phyloP scores from a whole-genome alignment of 2,329 filamentous ascomycete genomes.

The Penicillium janthinellum region DNA sequence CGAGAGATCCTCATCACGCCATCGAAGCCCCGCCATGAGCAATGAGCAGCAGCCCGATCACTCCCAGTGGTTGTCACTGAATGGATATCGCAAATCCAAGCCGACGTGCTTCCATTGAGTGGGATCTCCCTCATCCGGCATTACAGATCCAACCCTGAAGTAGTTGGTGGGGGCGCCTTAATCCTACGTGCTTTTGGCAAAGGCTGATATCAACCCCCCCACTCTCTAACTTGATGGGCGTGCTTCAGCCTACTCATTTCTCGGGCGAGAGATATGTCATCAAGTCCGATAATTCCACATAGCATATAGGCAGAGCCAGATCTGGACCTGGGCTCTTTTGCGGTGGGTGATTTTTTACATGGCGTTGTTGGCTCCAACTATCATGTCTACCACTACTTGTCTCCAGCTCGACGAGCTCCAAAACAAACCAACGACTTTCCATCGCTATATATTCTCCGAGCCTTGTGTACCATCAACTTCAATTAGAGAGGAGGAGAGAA shows the following conservation, averaged over 20 bases:
- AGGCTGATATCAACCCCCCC: conserved; percentile 22
- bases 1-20: conserved; percentile 30
- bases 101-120: conserved; percentile 6
- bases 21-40: conserved; percentile 37
- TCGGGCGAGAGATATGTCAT: conserved; percentile 24
- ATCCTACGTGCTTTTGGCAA: conserved; percentile 20
- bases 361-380: conserved; percentile 19
- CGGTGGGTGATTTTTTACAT: conserved; percentile 10
- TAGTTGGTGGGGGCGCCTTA: conserved; percentile 13
- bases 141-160: conserved; percentile 3
- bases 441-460: conserved; percentile 16
- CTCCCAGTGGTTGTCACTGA: conserved; percentile 6
- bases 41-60: conserved; percentile 24
- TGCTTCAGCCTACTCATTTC: conserved; percentile 17
- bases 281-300: conserved; percentile 4
- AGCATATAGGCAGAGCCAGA: conserved; percentile 19
- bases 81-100: conserved; percentile 16
- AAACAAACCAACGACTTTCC: conserved; percentile 18
- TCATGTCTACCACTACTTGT: conserved; percentile 31
- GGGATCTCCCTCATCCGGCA: background rate
- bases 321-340: background rate
- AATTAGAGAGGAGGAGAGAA: background rate
- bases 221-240: conserved; percentile 13
- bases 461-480: conserved; percentile 4
- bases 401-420: conserved; percentile 24